A percentile compares a stretch with the other conserved stretches of the same genome.
Conservation (phyloP, 768 basidiomycete species). For the Mycena rebaudengoi region DNA sequence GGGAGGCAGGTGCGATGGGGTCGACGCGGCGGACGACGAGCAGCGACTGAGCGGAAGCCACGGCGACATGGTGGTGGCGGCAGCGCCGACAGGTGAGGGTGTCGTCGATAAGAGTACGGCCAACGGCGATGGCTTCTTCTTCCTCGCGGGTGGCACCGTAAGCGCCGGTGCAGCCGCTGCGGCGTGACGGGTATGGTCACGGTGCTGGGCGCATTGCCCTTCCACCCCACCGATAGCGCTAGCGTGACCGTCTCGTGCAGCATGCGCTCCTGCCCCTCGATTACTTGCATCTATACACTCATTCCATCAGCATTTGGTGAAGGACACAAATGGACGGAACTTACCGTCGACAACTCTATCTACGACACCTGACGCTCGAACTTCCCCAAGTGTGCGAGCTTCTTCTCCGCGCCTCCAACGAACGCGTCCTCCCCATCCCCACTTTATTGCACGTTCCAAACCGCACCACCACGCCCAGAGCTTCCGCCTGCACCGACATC, state of each 20-base stretch:
- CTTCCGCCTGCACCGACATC: no score
- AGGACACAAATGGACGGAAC: slow-evolving; percentile 15
- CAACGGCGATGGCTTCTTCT: slow-evolving; percentile 46
- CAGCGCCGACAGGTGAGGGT: slow-evolving; percentile 24
- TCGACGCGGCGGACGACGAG: slow-evolving; percentile 11
- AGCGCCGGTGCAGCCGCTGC: slow-evolving; percentile 54
- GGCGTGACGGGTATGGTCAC: slow-evolving; percentile 62
- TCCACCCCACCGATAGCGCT: slow-evolving; percentile 69
- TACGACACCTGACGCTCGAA: slow-evolving; percentile 65
- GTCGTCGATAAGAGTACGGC: slow-evolving; percentile 23
- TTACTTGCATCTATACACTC: slow-evolving; percentile 72
- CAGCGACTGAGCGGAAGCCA: slow-evolving; percentile 21
- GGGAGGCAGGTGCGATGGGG: not conserved
- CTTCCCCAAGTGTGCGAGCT: slow-evolving; percentile 74
- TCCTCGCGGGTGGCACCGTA: slow-evolving; percentile 31
- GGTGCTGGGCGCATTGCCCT: no score
- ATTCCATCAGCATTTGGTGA: not conserved
- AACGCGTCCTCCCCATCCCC: slow-evolving; percentile 33
- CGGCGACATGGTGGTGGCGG: slow-evolving; percentile 38
- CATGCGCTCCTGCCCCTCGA: slow-evolving; percentile 77
- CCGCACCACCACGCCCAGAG: no score
- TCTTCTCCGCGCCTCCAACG: slow-evolving; percentile 60
- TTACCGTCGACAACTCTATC: slow-evolving; percentile 61
- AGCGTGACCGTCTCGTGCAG: slow-evolving; percentile 68
- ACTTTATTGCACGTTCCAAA: slow-evolving; percentile 47